Base-by-base conservation (phyloP, 2,329 filamentous ascomycete genomes). In the Aspergillus floridensis region DNA sequence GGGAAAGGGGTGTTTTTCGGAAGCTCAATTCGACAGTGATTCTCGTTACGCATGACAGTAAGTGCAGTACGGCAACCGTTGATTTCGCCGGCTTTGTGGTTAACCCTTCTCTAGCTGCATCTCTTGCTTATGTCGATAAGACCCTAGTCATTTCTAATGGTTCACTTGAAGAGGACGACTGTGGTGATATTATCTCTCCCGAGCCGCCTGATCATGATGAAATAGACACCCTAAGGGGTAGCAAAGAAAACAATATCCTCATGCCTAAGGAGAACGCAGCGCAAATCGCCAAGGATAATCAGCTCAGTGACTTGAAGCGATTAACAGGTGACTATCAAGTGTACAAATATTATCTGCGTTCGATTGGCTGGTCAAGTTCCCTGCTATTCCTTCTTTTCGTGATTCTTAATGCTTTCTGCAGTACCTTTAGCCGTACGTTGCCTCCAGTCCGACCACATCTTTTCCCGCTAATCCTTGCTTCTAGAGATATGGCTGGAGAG, bases 1-100 rank as follows among this genome's bases (percentile, higher is more conserved):
- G 56, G 8, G 32, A 7, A 1, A 21, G 62, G 12, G 63, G 59
- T 26, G 14, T 63, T 3, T 53, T 62, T 5, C 59, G 61, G 29
- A 29, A 19, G 35, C 16, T 58, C 16, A 41, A 48, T 2, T 58
- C 57, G 12, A 65, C 63, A 22, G 49, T 65, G 6, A 21, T 63
- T 4, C 29, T 65, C 32, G 54, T 58, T 4, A 64, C 57, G 5
- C 57, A 67, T 26, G 62, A 38, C 7, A 35, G 49, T 51, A 51
- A 19, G 49, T 22, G 19, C 19, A 24, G 16, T 47, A 51, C 4
- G 16, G 29, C 31, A 21, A 12, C 19, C 26, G 16, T 4, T 19
- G 21, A 31, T 4, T 24, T 50, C 11, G 16, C n/a, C 8, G 12
- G 21, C 21, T 19, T 24, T 31, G 14, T 29, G 26, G 19, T 19